phyloP scores from a whole-genome alignment of 2,329 filamentous ascomycete genomes.

The Xylariaceae sp. region DNA sequence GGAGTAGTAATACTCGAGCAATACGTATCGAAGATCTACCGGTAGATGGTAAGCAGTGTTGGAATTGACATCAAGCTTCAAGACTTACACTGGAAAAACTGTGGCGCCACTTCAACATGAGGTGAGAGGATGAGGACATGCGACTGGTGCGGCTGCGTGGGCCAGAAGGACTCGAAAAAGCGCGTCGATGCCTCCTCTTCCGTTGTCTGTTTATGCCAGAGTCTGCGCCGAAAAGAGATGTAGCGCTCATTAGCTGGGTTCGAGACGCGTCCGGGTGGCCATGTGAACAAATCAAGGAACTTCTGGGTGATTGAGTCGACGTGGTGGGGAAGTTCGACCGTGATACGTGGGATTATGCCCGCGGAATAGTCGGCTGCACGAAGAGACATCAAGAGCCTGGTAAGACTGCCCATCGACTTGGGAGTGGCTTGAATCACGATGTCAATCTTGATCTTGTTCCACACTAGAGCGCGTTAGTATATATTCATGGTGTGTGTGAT shows the following conservation, averaged over 20 bases:
- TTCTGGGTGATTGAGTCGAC: constrained; percentile 60
- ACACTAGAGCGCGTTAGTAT: constrained; percentile 46
- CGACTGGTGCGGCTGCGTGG: constrained; percentile 54
- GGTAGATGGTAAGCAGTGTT: neutral
- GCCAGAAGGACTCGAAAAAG: constrained; percentile 86
- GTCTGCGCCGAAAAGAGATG: constrained; percentile 69
- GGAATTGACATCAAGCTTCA: neutral
- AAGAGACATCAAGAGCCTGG: constrained; percentile 72
- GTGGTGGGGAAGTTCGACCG: constrained; percentile 71
- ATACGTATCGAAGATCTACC: constrained; percentile 65
- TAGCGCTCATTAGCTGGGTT: constrained; percentile 43
- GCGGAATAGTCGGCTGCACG: constrained; percentile 69
- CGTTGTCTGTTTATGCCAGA: constrained; percentile 54
- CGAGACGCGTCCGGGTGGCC: constrained; percentile 51
- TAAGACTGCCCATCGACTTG: constrained; percentile 66
- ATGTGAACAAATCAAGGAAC: constrained; percentile 60
- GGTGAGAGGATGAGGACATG: constrained; percentile 84
- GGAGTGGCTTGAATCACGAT: constrained; percentile 74
- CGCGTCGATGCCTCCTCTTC: constrained; percentile 68
- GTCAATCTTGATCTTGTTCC: constrained; percentile 74
- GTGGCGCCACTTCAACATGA: constrained; percentile 70
- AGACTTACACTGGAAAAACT: constrained; percentile 70
- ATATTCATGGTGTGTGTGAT: constrained; percentile 17
- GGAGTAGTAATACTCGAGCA: constrained; percentile 76
- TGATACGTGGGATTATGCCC: constrained; percentile 65